Evolutionary conservation across 768 basidiomycete species (phyloP), one percentile per base, ranked within the genome.

Genomic region (Crucibulum laeve): DNA sequence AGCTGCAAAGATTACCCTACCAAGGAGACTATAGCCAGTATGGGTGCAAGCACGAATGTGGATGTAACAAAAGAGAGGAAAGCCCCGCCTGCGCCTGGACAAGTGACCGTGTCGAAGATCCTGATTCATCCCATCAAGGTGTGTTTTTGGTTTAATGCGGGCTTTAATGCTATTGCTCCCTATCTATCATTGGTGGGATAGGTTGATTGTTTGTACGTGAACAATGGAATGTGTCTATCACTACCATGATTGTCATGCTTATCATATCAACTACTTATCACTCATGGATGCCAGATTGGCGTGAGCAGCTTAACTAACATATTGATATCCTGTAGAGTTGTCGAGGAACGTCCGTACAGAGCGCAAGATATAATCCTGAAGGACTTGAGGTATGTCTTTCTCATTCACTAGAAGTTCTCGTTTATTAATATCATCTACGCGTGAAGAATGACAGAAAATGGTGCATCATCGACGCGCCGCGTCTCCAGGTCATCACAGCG

Each of bases 121-220:
- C 49, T 84, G 25, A 53, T 86, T 2, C 84, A 86, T 54, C 84
- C 84, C 30, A 80, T 86, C 63, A 86, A 86, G 71, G 84, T 77
- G 36, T 49, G 59, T 47, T 7, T 30, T 8, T 30, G 28, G n/a
- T 30, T 30, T 8, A n/a, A 30, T 30, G n/a, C n/a, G n/a, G n/a
- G n/a, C n/a, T n/a, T n/a, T n/a, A n/a, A n/a, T n/a, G n/a, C n/a
- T n/a, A n/a, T n/a, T n/a, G n/a, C n/a, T n/a, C n/a, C n/a, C n/a
- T n/a, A n/a, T n/a, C n/a, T n/a, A n/a, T n/a, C n/a, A n/a, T n/a
- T n/a, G n/a, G n/a, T n/a, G n/a, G n/a, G n/a, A n/a, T n/a, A n/a
- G n/a, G n/a, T n/a, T n/a, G n/a, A n/a, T n/a, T n/a, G n/a, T n/a
- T n/a, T n/a, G n/a, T n/a, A n/a, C n/a, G n/a, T n/a, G n/a, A n/a